Percentiles rank a stretch among this genome's conserved stretches.
Evolutionary conservation across 2,329 filamentous ascomycete genomes (phyloP).

Genomic region (Arthrobotrys entomopaga): DNA sequence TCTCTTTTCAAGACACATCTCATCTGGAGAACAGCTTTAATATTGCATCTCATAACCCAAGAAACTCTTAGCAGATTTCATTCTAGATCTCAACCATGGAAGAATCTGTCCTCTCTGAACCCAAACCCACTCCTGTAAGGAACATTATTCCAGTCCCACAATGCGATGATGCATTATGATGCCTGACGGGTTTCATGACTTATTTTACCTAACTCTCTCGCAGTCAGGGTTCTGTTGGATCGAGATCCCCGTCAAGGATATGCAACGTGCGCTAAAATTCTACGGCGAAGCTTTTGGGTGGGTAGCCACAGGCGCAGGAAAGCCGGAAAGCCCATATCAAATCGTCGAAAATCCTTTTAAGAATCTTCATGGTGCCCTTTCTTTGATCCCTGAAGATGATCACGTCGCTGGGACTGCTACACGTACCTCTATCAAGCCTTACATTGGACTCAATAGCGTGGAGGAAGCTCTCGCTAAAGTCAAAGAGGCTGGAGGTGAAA

Average conservation of each 20-base stretch:
- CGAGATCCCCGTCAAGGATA: conserved; percentile 50
- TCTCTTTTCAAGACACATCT: neutral
- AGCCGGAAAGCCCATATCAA: conserved; percentile 1
- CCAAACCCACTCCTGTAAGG: conserved; percentile 42
- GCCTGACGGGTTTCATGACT: no score
- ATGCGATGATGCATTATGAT: no score
- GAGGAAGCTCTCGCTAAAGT: conserved; percentile 36
- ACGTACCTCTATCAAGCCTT: conserved; percentile 28
- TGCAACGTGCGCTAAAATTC: conserved; percentile 45
- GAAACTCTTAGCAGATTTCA: neutral
- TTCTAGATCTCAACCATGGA: conserved; percentile 12
- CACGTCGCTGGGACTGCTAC: conserved; percentile 28
- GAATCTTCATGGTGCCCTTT: conserved; percentile 44
- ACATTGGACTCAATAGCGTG: conserved; percentile 37
- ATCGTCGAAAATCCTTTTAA: conserved; percentile 34
- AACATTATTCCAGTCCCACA: neutral
- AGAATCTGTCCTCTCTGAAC: neutral
- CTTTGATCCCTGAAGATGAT: conserved; percentile 18
- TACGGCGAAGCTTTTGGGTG: conserved; percentile 44
- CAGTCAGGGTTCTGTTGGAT: conserved; percentile 49
- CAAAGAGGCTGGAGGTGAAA: conserved; percentile 44
- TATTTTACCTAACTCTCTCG: no score
- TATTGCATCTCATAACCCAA: neutral
- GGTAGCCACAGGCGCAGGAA: neutral
- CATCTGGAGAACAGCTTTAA: neutral